phyloP scores from a whole-genome alignment of 768 basidiomycete species.

The Termitomyces bulborhizus region DNA sequence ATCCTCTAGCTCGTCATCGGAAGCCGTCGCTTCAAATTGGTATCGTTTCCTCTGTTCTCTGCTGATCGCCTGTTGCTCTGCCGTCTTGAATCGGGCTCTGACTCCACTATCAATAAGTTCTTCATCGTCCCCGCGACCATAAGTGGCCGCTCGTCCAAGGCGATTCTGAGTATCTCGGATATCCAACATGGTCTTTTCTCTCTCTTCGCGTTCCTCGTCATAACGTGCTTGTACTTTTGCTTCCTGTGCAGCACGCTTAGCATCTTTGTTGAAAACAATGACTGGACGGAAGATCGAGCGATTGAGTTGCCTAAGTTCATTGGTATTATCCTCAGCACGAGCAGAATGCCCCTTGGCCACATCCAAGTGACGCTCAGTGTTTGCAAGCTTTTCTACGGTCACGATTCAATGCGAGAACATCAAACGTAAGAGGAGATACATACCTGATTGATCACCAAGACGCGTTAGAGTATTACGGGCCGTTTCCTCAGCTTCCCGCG shows the following conservation, averaged over 20 bases:
- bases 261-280: slow-evolving; percentile 89
- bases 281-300: slow-evolving; percentile 91
- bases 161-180: slow-evolving; percentile 85
- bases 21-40: slow-evolving; percentile 87
- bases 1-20: slow-evolving; percentile 93
- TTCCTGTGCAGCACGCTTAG: slow-evolving; percentile 84
- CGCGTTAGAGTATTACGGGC: slow-evolving; percentile 77
- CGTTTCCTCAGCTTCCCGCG: slow-evolving; percentile 95
- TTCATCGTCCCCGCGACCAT: slow-evolving; percentile 42
- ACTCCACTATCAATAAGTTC: slow-evolving; percentile 33
- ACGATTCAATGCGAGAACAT: background rate
- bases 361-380: slow-evolving; percentile 93
- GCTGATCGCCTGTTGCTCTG: slow-evolving; percentile 35
- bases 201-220: slow-evolving; percentile 76
- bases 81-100: slow-evolving; percentile 37
- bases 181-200: slow-evolving; percentile 82
- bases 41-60: slow-evolving; percentile 69
- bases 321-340: slow-evolving; percentile 89
- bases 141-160: slow-evolving; percentile 66
- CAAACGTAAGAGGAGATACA: slow-evolving; percentile 14
- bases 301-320: slow-evolving; percentile 91
- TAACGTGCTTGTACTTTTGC: slow-evolving; percentile 79
- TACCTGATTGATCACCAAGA: slow-evolving; percentile 92
- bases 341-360: slow-evolving; percentile 81
- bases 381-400: slow-evolving; percentile 72